Conservation (phyloP, 1,284 basidiomycete genomes). For the Trametes sp. region DNA sequence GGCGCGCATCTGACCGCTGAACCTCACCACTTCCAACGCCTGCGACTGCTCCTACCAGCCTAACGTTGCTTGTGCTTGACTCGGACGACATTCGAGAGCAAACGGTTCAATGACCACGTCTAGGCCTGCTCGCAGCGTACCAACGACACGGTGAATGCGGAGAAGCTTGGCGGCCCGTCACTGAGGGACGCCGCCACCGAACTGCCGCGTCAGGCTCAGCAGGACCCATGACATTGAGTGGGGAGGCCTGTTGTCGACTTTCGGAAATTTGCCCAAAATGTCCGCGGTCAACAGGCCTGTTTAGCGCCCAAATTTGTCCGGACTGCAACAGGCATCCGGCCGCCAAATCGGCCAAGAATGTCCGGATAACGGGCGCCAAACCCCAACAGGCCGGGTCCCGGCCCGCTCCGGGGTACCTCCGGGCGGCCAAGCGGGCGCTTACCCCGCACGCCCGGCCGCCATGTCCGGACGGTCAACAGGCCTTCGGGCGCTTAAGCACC, state of each 20-base stretch:
- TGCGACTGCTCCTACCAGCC: conserved; percentile 65
- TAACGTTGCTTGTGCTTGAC: conserved; percentile 43
- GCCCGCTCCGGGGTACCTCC: too few species aligned
- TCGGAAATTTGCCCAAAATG: not conserved
- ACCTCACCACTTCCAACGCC: conserved; percentile 67
- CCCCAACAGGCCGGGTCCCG: too few species aligned
- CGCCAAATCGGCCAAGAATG: too few species aligned
- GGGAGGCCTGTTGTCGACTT: not conserved
- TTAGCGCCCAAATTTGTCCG: too few species aligned
- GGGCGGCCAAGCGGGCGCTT: not conserved
- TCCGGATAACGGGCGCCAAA: too few species aligned
- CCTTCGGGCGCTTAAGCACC: too few species aligned
- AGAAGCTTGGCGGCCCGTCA: not conserved
- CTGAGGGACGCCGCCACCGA: not conserved
- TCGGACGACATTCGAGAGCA: conserved; percentile 22
- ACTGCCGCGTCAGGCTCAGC: too few species aligned
- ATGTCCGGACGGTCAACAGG: not conserved
- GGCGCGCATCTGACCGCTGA: not conserved
- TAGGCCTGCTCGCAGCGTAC: not conserved
- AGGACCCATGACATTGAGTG: too few species aligned
- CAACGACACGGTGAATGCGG: not conserved
- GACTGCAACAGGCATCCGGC: too few species aligned
- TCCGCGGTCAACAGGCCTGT: too few species aligned
- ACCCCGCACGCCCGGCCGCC: too few species aligned
- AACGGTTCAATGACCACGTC: not conserved